A percentile compares a stretch with the other conserved stretches of the same genome.
Evolutionary conservation across 352 stramenopile genomes (phyloP).

Genomic region (Phytopythium aichiense): DNA sequence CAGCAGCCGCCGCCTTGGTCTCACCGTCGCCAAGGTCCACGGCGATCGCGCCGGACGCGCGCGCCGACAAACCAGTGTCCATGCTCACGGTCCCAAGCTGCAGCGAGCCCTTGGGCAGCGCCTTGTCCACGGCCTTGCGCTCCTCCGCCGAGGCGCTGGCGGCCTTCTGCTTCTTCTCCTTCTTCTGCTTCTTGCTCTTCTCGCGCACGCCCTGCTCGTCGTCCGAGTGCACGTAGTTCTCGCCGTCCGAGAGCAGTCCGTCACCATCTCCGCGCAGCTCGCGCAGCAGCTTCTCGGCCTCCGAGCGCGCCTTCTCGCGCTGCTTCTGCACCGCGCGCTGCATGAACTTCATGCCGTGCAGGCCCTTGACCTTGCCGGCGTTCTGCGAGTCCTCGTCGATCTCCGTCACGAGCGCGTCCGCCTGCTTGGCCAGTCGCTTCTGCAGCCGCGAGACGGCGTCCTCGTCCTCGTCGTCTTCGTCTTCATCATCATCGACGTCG

Average conservation of each 20-base stretch:
- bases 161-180: conserved; percentile 31
- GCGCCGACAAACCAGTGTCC: conserved; percentile 63
- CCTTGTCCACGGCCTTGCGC: conserved; percentile 47
- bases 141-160: conserved; percentile 46
- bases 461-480: conserved; percentile 33
- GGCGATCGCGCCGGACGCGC: conserved; percentile 54
- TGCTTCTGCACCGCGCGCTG: conserved; percentile 95
- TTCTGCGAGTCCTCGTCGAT: conserved; percentile 56
- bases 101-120: conserved; percentile 42
- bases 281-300: conserved; percentile 91
- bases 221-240: conserved; percentile 40
- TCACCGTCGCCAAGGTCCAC: conserved; percentile 65
- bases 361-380: conserved; percentile 59
- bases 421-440: conserved; percentile 67
- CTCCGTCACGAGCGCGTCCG: conserved; percentile 65
- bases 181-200: conserved; percentile 24
- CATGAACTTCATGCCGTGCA: conserved; percentile 99
- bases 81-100: conserved; percentile 70
- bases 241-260: conserved; percentile 50
- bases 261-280: conserved; percentile 92
- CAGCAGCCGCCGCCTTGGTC: conserved; percentile 21
- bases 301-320: conserved; percentile 85
- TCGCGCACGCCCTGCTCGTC: conserved; percentile 25
- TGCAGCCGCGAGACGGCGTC: conserved; percentile 60
- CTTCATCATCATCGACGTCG: conserved; percentile 39